Base-by-base conservation (phyloP, 1,284 basidiomycete species). In the Taiwanofungus camphoratus region DNA sequence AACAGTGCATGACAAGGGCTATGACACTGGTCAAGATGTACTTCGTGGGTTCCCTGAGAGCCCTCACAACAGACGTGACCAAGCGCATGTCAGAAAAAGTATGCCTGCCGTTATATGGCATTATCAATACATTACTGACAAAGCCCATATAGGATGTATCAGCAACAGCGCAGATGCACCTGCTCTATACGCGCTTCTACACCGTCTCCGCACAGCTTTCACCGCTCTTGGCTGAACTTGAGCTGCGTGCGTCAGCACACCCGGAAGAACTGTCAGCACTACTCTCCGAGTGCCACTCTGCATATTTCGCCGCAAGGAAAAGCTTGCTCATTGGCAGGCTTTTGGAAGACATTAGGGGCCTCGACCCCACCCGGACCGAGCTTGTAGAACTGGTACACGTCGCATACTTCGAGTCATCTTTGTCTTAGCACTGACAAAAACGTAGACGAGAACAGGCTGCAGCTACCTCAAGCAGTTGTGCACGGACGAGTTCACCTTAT, bases 11-110 rank as follows among this genome's bases (percentile, higher is more conserved):
- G 76, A 94, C 90, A 0, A 80, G 93, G 26, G 88, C 91, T 18
- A 95, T 96, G 92, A 95, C 92, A 0, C 73, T 97, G 39, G 91
- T 96, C 67, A 93, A 89, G 60, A 91, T 96, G 78, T 92, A 87
- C 65, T 94, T 95, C 56, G 82, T 93, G 18, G 84, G 86, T 3
- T 83, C 87, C 2, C 69, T 96, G 9, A 74, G 82, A 42, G 78
- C 82, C 1, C 70, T 93, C 9, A 79, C 82, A 1, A 65, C 77
- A 18, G 89, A 95, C 53, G 76, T 93, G 11, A 74, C 76, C 2
- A 83, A 74, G 52, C 76, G 87, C 7, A 61, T 92, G 36, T 71
- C 74, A 0, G 88, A 92, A 52, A 87, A 83, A 69, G 87, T 82
- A 44, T 26, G 60, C 45, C 24, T 40, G 7, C 15, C 31, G 16